Evolutionary conservation across 2,329 filamentous ascomycete species (phyloP), one percentile per base, ranked within the genome.

Genomic region (Raffaelea ambrosiae): DNA sequence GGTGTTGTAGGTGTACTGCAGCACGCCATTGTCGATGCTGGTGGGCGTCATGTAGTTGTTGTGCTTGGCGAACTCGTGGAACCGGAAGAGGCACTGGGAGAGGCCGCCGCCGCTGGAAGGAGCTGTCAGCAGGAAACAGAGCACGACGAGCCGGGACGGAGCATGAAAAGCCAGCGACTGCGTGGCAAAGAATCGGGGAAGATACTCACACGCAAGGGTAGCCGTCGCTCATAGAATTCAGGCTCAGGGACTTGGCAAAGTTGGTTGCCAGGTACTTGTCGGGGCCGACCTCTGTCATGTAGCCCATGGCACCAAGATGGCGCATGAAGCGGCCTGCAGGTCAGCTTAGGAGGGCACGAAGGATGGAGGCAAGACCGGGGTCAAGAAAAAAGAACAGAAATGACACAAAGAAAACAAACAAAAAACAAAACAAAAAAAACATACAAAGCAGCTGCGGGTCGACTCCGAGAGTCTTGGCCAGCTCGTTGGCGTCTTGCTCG

Each of bases 221-320:
- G 2, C 62, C 61, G 16, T 59, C 60, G 0, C 58, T 56, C 13
- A 70, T 64, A 18, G 61, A 55, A 4, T 60, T 57, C 20, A 66
- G 55, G 38, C 57, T 59, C 45, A 69, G 51, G 0, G 64, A 59
- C 39, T 57, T 65, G 40, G 60, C 58, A 47, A 66, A 69, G 55
- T 64, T 68, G 47, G 63, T 70, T 0, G 61, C 56, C 52, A 55
- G 53, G 53, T 69, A 71, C 23, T 61, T 58, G 40, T 70, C 64
- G 0, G 50, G 44, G 0, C 55, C 63, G 1, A 59, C 58, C 50
- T 70, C 66, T 1, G 55, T 54, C 41, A 70, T 54, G 50, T 69
- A 66, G 0, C 67, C 66, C 62, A 69, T 67, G 0, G 66, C 61
- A 1, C 55, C 58, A 1, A 69, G 51, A 47, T 70, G 67, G 14